These are phyloP conservation scores for Beauveria australis DNA, from an alignment of 2,329 filamentous ascomycete species.

Conservation along the genomic window DNA sequence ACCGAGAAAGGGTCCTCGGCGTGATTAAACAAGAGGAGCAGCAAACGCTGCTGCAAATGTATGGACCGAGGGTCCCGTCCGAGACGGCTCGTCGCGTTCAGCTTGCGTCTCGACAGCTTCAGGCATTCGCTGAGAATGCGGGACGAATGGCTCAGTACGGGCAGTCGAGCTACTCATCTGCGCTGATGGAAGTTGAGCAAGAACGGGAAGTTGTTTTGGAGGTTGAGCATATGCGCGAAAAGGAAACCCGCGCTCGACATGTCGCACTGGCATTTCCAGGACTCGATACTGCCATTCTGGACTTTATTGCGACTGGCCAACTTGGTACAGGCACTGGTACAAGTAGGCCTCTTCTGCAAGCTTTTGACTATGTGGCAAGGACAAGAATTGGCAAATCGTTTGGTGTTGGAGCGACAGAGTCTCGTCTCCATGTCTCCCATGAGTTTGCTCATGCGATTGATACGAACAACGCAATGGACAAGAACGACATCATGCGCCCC, in stretches of 20 bases:
- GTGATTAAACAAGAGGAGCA: slow-evolving; percentile 39
- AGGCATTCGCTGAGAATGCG: neutral
- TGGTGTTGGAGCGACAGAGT: neutral
- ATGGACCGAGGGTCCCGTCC: slow-evolving; percentile 27
- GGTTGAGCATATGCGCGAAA: slow-evolving; percentile 47
- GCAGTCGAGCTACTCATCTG: slow-evolving; percentile 29
- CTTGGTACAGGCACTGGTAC: neutral
- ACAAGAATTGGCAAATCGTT: neutral
- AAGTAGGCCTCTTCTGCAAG: neutral
- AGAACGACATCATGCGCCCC: slow-evolving; percentile 22
- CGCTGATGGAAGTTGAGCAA: slow-evolving; percentile 51
- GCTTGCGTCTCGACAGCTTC: neutral
- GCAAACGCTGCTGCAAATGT: slow-evolving; percentile 50
- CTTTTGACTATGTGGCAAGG: neutral
- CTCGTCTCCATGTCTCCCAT: neutral
- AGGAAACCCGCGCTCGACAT: slow-evolving; percentile 37
- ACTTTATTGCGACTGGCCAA: neutral
- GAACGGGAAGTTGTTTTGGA: slow-evolving; percentile 53
- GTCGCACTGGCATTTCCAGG: slow-evolving; percentile 32
- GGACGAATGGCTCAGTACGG: neutral
- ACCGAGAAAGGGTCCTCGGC: slow-evolving; percentile 25
- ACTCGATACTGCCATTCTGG: neutral
- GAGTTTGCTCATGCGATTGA: neutral
- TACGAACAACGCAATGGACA: neutral
- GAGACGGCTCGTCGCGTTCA: neutral